Evolutionary conservation across 176 grass and related monocot species (phyloP).

Genomic region (Eragrostis nindensis): DNA sequence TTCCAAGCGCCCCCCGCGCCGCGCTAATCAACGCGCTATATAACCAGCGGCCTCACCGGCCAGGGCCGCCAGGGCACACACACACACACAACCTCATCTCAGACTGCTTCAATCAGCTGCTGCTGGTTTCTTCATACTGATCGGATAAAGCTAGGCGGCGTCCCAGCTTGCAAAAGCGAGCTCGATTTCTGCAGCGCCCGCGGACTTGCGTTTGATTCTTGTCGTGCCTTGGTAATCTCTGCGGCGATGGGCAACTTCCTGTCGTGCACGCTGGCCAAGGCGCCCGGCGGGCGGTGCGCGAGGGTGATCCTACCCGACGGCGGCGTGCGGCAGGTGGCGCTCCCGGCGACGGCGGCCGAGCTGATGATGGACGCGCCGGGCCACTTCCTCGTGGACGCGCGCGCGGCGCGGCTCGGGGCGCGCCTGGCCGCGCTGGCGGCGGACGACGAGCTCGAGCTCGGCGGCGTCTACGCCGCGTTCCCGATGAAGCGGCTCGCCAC

Average conservation of each 20-base stretch:
- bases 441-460: slow-evolving; percentile 82
- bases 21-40: slow-evolving; percentile 17
- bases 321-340: slow-evolving; percentile 34
- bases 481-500: slow-evolving; percentile 81
- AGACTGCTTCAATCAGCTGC: background rate
- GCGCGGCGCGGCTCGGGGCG: slow-evolving; percentile 44
- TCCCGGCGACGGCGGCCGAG: slow-evolving; percentile 71
- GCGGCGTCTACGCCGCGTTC: slow-evolving; percentile 58
- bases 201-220: background rate
- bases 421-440: slow-evolving; percentile 66
- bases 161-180: background rate
- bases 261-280: slow-evolving; percentile 63
- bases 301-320: slow-evolving; percentile 77
- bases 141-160: background rate
- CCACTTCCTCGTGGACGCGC: slow-evolving; percentile 68
- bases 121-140: background rate
- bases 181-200: background rate
- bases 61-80: background rate
- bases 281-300: slow-evolving; percentile 1
- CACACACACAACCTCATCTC: background rate
- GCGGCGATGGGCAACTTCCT: slow-evolving; percentile 80
- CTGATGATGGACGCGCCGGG: slow-evolving; percentile 85
- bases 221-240: background rate
- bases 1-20: slow-evolving; percentile 1
- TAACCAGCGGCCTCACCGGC: slow-evolving; percentile 28